Conservation (phyloP, 2,329 filamentous ascomycete species). For the Hypocreales sp. region DNA sequence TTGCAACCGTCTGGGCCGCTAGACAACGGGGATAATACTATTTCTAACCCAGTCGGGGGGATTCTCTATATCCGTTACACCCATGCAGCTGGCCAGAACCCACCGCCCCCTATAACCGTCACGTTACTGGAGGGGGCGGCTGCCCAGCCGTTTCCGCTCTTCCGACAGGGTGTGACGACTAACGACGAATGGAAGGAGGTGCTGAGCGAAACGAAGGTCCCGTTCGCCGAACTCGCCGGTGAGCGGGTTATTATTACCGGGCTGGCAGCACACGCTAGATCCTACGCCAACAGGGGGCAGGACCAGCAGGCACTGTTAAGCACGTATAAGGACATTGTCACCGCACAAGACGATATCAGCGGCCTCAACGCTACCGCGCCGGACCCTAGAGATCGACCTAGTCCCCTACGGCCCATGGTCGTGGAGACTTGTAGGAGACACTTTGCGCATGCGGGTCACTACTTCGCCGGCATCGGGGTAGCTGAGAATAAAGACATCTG, state of each 20-base stretch:
- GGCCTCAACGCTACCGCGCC: not conserved
- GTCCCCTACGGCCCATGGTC: slow-evolving; percentile 2
- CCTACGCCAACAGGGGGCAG: not conserved
- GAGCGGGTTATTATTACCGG: slow-evolving; percentile 3
- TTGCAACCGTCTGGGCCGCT: not conserved
- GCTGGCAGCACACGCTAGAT: not conserved
- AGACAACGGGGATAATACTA: not conserved
- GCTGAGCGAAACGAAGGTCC: slow-evolving; percentile 1
- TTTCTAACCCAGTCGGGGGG: not conserved
- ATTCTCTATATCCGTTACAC: slow-evolving; percentile 4
- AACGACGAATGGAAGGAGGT: slow-evolving; percentile 1
- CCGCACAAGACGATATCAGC: slow-evolving; percentile 2
- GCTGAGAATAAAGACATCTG: not conserved
- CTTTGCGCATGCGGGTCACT: not conserved
- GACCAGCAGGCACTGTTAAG: not conserved
- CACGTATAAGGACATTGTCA: slow-evolving; percentile 2
- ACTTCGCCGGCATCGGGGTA: not conserved
- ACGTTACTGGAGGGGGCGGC: not conserved
- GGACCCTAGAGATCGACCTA: slow-evolving; percentile 1
- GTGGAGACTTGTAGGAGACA: not conserved
- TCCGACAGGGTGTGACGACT: slow-evolving; percentile 1
- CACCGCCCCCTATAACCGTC: not conserved
- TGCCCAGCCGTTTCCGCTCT: slow-evolving; percentile 3
- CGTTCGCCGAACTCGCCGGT: slow-evolving; percentile 3
- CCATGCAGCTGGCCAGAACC: not conserved